Percentiles rank a stretch among this genome's conserved stretches.
Evolutionary conservation across 768 basidiomycete species (phyloP).

Genomic region (Hygrophorus pudorinus): DNA sequence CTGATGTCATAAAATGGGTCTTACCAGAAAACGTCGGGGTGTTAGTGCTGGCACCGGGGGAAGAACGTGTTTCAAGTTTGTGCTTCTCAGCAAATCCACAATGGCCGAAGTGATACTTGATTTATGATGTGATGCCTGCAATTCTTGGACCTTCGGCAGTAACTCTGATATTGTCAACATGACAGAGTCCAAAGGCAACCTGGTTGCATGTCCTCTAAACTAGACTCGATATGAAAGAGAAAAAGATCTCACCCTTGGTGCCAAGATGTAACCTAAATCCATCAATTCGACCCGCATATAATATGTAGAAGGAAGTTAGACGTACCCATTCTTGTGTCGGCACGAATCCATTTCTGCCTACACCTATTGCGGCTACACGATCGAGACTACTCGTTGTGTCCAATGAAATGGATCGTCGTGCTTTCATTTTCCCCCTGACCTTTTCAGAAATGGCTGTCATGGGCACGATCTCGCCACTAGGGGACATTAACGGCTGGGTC

Average conservation of each 20-base stretch:
- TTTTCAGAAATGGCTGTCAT: conserved; percentile 57
- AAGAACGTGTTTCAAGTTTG: conserved; percentile 61
- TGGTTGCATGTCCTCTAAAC: conserved; percentile 19
- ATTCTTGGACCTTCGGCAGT: conserved; percentile 71
- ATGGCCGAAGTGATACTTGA: conserved; percentile 58
- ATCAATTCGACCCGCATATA: not conserved
- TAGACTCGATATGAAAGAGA: not conserved
- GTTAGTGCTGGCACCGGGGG: conserved; percentile 56
- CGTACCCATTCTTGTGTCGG: conserved; percentile 96
- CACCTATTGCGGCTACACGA: conserved; percentile 51
- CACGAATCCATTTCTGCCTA: conserved; percentile 86
- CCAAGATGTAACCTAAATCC: conserved; percentile 75
- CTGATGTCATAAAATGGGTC: conserved; percentile 15
- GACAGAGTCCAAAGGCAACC: conserved; percentile 81
- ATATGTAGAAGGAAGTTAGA: conserved; percentile 4
- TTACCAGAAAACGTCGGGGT: conserved; percentile 69
- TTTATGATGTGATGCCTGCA: conserved; percentile 59
- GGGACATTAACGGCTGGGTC: conserved; percentile 31
- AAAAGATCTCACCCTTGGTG: conserved; percentile 68
- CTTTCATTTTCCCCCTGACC: conserved; percentile 84
- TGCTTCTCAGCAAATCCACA: conserved; percentile 63
- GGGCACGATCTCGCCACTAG: conserved; percentile 27
- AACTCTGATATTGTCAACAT: conserved; percentile 86
- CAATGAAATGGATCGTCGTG: conserved; percentile 48
- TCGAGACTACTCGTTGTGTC: conserved; percentile 48